Percentiles rank a stretch among this genome's conserved stretches.
Conservation (phyloP, 495 filamentous ascomycete species). For the Penicillium pulvis region DNA sequence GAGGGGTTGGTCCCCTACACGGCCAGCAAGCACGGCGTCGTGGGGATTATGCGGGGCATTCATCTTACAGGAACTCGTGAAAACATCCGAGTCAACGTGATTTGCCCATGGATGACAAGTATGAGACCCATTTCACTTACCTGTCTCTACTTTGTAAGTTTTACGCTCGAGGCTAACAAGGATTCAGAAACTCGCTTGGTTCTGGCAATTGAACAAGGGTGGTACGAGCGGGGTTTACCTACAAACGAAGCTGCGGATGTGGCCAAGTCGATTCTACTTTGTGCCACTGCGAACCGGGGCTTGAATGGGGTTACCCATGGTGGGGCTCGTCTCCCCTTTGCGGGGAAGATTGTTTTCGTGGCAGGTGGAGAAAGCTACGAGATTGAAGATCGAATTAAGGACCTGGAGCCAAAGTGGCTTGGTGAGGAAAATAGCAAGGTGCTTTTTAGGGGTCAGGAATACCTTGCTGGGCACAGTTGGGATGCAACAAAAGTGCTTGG, state of each 20-base stretch:
- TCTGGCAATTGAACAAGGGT: constrained; percentile 41
- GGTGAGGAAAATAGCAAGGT: constrained; percentile 40
- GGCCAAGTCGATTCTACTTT: constrained; percentile 29
- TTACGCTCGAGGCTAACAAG: not conserved
- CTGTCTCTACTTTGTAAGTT: not conserved
- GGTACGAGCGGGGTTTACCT: constrained; percentile 47
- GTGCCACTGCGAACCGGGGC: constrained; percentile 43
- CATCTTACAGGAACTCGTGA: constrained; percentile 40
- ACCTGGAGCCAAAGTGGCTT: constrained; percentile 45
- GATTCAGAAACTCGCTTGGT: constrained; percentile 26
- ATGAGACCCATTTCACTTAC: constrained; percentile 35
- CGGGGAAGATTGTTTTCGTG: constrained; percentile 49
- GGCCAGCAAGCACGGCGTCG: constrained; percentile 51
- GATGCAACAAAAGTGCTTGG: constrained; percentile 25
- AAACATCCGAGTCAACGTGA: constrained; percentile 50
- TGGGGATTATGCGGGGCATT: constrained; percentile 50
- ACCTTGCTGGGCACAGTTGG: constrained; percentile 35
- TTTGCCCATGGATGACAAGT: constrained; percentile 57
- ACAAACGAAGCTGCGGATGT: constrained; percentile 48
- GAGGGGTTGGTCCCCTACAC: constrained; percentile 50
- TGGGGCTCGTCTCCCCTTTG: constrained; percentile 31
- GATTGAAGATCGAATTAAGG: constrained; percentile 47
- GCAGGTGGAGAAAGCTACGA: constrained; percentile 51
- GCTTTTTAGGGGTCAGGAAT: constrained; percentile 39
- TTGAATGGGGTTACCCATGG: constrained; percentile 20